A percentile compares a stretch with the other conserved stretches of the same genome.
Conservation (phyloP, 2,329 filamentous ascomycete species). For the Pochonia chlamydosporia region DNA sequence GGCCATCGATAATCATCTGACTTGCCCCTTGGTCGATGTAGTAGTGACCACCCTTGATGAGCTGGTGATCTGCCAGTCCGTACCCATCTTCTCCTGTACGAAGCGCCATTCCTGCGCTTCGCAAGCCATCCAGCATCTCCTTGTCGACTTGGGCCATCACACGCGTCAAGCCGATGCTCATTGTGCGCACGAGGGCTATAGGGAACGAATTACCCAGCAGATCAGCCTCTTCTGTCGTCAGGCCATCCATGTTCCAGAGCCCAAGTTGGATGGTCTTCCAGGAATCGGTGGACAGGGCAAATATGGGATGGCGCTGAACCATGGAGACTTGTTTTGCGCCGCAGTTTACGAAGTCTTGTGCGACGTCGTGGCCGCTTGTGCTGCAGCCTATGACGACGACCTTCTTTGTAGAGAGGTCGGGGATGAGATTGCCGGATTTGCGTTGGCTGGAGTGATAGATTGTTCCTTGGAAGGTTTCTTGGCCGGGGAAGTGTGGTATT, state of each 20-base stretch:
- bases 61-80: conserved; percentile 29
- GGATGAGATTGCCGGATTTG: conserved; percentile 7
- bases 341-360: conserved; percentile 42
- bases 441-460: neutral
- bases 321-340: conserved; percentile 43
- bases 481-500: neutral
- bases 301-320: conserved; percentile 46
- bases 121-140: neutral
- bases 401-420: conserved; percentile 26
- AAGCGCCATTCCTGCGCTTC: conserved; percentile 34
- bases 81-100: conserved; percentile 28
- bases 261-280: conserved; percentile 37
- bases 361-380: conserved; percentile 44
- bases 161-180: conserved; percentile 34
- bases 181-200: conserved; percentile 33
- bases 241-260: conserved; percentile 25
- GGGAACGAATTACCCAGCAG: conserved; percentile 37
- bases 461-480: neutral
- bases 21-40: conserved; percentile 36
- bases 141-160: conserved; percentile 24
- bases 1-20: conserved; percentile 33
- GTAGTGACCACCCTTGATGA: conserved; percentile 32
- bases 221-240: conserved; percentile 45
- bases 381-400: conserved; percentile 43
- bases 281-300: conserved; percentile 36